Base-by-base conservation (phyloP, 352 stramenopile genomes). In the Poterioochromonas sp. region DNA sequence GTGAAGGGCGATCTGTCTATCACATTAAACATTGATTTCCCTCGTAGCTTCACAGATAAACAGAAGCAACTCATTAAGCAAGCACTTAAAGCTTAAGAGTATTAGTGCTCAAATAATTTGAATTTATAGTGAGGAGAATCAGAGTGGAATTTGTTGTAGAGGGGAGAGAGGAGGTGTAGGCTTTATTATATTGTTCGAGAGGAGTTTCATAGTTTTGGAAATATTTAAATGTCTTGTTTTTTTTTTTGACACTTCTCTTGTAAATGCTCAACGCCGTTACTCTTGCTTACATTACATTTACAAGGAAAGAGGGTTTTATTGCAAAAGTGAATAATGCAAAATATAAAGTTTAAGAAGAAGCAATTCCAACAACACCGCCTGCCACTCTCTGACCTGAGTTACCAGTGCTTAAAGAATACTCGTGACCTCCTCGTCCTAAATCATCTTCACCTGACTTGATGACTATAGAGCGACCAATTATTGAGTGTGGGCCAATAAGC, bases 401-500 rank as follows among this genome's bases (percentile, higher is more conserved):
- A 79, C 95, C 95, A 83, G 96, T 97, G 79, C 94, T 90, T 44
- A 98, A 85, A 79, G 90, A 97, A 60, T 95, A 88, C 81, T 98
- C 95, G 82, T 98, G 93, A 80, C 94, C 95, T 74, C 94, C 94
- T 83, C 95, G 90, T 83, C 95, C 95, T 76, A 96, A 80, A 85
- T 98, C 95, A 85, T 98, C 95, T 82, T 97, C 93, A 81, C 88
- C 87, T 40, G 91, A 93, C 79, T 95, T 93, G 80, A 98, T 83
- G 76, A 97, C 89, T 65, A 98, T 86, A 62, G 91, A 96, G 77
- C 95, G 89, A 79, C 95, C 95, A 83, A 98, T 98, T 79, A 98
- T 92, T 41, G 92, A 98, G 87, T 98, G 94, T 34, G 95, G 94
- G 34, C 95, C 95, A 79, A 98, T 97, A 68, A 98, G 88, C 85